These are phyloP conservation scores for Aureobasidium vineae DNA, from an alignment of 2,329 filamentous ascomycete species.

Conservation along the genomic window DNA sequence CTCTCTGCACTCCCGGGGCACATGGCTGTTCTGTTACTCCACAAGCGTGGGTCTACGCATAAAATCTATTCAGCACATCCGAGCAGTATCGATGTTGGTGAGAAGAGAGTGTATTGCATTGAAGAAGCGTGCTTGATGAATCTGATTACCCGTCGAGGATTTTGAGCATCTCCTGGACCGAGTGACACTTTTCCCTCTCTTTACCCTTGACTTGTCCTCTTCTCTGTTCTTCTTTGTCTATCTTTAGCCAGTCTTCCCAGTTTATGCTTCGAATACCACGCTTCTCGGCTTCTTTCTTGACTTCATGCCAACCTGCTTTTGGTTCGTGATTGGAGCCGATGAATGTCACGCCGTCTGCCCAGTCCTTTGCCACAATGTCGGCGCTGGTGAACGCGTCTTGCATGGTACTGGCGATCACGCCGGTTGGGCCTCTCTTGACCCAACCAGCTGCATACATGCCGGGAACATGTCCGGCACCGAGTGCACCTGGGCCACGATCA, in stretches of 20 bases:
- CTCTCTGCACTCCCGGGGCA: no score
- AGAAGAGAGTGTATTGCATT: neutral
- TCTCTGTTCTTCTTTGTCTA: slow-evolving; percentile 73
- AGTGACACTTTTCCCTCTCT: slow-evolving; percentile 66
- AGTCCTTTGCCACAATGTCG: slow-evolving; percentile 79
- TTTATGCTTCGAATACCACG: slow-evolving; percentile 62
- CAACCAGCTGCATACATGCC: slow-evolving; percentile 93
- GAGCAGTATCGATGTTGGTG: no score
- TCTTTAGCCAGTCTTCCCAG: slow-evolving; percentile 84
- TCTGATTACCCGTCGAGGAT: slow-evolving; percentile 44
- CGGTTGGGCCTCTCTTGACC: slow-evolving; percentile 93
- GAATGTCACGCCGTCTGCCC: slow-evolving; percentile 53
- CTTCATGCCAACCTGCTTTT: slow-evolving; percentile 70
- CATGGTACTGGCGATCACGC: slow-evolving; percentile 96
- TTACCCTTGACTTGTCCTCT: slow-evolving; percentile 69
- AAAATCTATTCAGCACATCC: no score
- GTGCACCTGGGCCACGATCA: slow-evolving; percentile 41
- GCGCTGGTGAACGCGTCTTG: slow-evolving; percentile 87
- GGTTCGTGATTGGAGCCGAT: slow-evolving; percentile 42
- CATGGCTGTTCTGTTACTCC: no score
- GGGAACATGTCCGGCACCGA: slow-evolving; percentile 54
- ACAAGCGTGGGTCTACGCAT: no score
- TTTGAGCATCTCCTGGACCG: slow-evolving; percentile 58
- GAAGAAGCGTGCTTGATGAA: neutral
- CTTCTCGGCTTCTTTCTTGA: slow-evolving; percentile 60